Base-by-base conservation (phyloP, 106 monocot species). In the Dendrobium catenatum region DNA sequence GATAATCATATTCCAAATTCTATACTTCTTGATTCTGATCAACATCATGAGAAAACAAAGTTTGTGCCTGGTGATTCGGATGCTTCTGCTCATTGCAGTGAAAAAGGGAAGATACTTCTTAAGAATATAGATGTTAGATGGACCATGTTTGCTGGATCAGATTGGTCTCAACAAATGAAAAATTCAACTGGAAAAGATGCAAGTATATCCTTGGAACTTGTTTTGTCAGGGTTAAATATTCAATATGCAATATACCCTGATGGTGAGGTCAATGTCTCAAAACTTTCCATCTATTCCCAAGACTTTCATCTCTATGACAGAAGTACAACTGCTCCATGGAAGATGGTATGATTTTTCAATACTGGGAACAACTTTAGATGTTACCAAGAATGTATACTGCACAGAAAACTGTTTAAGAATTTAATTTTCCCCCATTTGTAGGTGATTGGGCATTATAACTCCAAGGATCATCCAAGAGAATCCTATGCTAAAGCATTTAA, bases 251-350 rank as follows among this genome's bases (percentile, higher is more conserved):
- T 93, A 40, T 95, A 85, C 83, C 98, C 95, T 89, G 91, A 95
- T 55, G 90, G 85, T 15, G 91, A 85, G 68, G 73, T 90, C 77
- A 78, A 41, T 78, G 86, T 93, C 11, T 91, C 95, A 29, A 93
- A 93, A 83, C 82, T 93, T 80, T 85, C 87, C 67, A 59, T 93
- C 11, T 85, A 84, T 66, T 78, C 84, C 61, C 85, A 86, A 66
- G 91, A 91, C 58, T 84, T 99, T 77, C 72, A 88, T 87, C 83
- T 99, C 81, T 92, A 83, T 83, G 98, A 99, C 70, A 81, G 61
- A 80, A 95, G 98, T 84, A 88, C 47, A 64, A 82, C 90, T 86
- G 91, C 98, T 51, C 98, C 98, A 72, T 99, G 98, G 98, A 95
- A 85, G 73, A 88, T 93, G 98, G 98, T 99, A 84, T 48, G 43